Conservation (phyloP, 2,329 filamentous ascomycete genomes). For the Grosmannia serpens region DNA sequence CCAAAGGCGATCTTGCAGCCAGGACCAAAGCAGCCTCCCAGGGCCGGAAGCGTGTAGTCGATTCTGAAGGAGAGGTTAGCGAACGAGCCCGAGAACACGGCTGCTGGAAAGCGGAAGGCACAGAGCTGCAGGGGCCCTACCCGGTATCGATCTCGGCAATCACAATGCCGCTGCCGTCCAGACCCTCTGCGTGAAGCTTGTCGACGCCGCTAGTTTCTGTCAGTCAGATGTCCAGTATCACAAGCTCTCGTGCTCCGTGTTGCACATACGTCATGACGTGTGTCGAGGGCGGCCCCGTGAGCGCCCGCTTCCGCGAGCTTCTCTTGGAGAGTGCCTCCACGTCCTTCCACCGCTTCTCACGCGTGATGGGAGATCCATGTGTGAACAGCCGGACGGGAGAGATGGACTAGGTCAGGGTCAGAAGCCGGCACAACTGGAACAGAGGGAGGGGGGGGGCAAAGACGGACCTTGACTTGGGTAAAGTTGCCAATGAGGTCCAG, state of each 20-base stretch:
- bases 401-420: background rate
- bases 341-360: constrained; percentile 13
- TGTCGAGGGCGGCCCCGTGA: background rate
- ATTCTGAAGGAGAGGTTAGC: background rate
- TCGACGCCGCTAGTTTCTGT: background rate
- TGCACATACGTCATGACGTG: background rate
- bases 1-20: constrained; percentile 9
- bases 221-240: background rate
- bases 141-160: background rate
- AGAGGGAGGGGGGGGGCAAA: background rate
- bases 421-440: background rate
- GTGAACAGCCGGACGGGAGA: constrained; percentile 26
- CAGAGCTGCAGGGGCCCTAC: background rate
- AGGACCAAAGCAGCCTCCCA: constrained; percentile 9
- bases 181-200: background rate
- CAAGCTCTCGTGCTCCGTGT: background rate
- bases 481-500: background rate
- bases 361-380: background rate
- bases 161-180: background rate
- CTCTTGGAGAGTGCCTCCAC: background rate
- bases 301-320: background rate
- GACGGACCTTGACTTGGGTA: background rate
- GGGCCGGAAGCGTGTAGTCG: constrained; percentile 7
- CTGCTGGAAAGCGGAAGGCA: background rate
- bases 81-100: background rate